These are phyloP conservation scores for Sindora glabra DNA, from an alignment of 306 rosid genomes.

Conservation along the genomic window DNA sequence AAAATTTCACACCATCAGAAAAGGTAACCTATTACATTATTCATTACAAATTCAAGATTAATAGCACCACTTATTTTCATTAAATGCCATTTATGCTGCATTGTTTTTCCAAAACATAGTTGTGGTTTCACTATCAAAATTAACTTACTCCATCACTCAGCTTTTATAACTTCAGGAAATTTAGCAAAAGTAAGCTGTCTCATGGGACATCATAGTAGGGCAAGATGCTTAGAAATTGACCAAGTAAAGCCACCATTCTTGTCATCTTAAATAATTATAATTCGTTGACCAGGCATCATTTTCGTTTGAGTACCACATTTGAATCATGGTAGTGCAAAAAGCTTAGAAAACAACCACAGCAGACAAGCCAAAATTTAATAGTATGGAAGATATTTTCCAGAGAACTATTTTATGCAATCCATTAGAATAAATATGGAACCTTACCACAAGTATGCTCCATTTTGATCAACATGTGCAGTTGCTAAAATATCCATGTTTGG, in stretches of 20 bases:
- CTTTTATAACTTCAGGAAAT: not conserved
- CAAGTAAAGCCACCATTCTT: no score
- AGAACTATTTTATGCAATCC: not conserved
- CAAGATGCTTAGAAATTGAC: not conserved
- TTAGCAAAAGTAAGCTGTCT: not conserved
- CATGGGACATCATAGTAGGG: not conserved
- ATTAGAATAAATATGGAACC: slow-evolving; percentile 17
- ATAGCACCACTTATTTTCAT: slow-evolving; percentile 1
- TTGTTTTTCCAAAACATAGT: not conserved
- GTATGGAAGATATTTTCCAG: not conserved
- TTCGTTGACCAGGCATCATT: no score
- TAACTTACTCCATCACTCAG: not conserved
- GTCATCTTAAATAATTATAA: not conserved
- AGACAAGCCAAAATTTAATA: no score
- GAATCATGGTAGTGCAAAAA: no score
- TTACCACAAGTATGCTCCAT: slow-evolving; percentile 86
- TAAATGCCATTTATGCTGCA: not conserved
- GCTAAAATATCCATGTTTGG: slow-evolving; percentile 92
- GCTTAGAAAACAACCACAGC: no score
- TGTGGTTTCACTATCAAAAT: not conserved
- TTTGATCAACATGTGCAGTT: slow-evolving; percentile 86
- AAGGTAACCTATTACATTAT: not conserved
- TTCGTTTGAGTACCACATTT: not conserved
- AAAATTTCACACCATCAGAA: slow-evolving; percentile 11
- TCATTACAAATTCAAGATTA: not conserved